These are phyloP conservation scores for Dipodascus albidus DNA, from an alignment of 805 yeast species.

Conservation along the genomic window DNA sequence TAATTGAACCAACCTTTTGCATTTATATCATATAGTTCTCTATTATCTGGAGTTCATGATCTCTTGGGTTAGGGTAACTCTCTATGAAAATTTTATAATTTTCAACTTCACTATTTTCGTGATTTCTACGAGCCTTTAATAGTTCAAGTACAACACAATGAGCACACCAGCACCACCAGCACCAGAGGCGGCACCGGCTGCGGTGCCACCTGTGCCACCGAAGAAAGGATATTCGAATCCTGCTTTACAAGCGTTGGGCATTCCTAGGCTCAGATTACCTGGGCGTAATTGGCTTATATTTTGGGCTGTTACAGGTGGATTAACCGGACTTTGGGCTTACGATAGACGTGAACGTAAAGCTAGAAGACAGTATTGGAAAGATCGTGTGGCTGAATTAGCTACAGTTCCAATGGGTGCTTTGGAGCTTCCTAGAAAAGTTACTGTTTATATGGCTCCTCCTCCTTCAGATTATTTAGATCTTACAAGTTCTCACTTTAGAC, in stretches of 20 bases:
- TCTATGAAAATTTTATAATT: neutral
- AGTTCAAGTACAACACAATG: too few species aligned
- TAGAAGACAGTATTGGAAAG: constrained; percentile 54
- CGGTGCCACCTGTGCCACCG: too few species aligned
- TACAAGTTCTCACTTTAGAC: constrained; percentile 60
- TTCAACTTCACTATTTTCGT: neutral
- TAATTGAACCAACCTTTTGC: neutral
- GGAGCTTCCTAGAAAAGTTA: constrained; percentile 59
- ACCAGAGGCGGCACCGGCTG: neutral
- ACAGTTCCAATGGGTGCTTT: constrained; percentile 34
- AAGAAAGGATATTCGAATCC: constrained; percentile 34
- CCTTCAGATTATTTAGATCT: constrained; percentile 82
- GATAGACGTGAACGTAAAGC: constrained; percentile 66
- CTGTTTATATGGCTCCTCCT: constrained; percentile 90
- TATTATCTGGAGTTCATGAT: too few species aligned
- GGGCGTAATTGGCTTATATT: constrained; percentile 90
- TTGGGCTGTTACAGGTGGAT: constrained; percentile 54
- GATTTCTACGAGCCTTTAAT: too few species aligned
- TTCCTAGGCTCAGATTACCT: constrained; percentile 67
- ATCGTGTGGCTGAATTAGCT: constrained; percentile 43
- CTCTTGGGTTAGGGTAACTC: neutral
- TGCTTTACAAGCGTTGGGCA: constrained; percentile 76
- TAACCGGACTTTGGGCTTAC: constrained; percentile 68
- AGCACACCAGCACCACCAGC: too few species aligned
- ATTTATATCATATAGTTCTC: too few species aligned